Base-by-base conservation (phyloP, 768 basidiomycete species). In the Naematelia aurantialba region DNA sequence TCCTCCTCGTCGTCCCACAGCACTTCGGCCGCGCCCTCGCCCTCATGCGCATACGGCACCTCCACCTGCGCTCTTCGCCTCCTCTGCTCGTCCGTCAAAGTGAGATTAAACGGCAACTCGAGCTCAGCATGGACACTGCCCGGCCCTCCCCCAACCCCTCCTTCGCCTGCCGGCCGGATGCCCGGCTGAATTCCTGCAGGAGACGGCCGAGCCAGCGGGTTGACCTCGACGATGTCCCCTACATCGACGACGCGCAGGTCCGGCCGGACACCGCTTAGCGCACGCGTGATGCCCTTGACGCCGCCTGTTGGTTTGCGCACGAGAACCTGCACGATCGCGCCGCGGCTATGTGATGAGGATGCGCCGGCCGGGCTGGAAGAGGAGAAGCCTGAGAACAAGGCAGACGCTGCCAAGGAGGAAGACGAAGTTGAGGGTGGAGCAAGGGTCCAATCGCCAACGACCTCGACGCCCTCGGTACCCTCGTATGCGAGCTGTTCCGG, bases 11-110 rank as follows among this genome's bases (percentile, higher is more conserved):
- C 69, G 26, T 65, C 69, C 60, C 58, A 71, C 5, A 61, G 61
- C 26, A 69, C 19, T 52, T 66, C 66, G n/a, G 61, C 68, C 42
- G 55, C 62, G 1, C 70, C 70, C 44, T 74, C 65, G 84, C 90
- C 89, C 80, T 89, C 85, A 69, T 93, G 91, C 1, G 82, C 88
- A 71, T 96, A 99, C 2, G 94, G 94, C 34, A 97, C 78, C 13
- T 90, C 88, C 1, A 97, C 91, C 58, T 84, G 82, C 1, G 89
- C 85, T 52, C 90, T 83, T 21, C 87, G 86, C 61, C 83, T 82
- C 69, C 87, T 85, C 72, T 97, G 94, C 22, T 87, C 83, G 14
- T 83, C 80, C 8, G 91, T 97, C 55, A 97, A 83, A 53, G 80
- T 83, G 26, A 97, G 82, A 74, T 96, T 96, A 81, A 98, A 97